Base-by-base conservation (phyloP, 768 basidiomycete species). In the Punctularia strigosozonata region DNA sequence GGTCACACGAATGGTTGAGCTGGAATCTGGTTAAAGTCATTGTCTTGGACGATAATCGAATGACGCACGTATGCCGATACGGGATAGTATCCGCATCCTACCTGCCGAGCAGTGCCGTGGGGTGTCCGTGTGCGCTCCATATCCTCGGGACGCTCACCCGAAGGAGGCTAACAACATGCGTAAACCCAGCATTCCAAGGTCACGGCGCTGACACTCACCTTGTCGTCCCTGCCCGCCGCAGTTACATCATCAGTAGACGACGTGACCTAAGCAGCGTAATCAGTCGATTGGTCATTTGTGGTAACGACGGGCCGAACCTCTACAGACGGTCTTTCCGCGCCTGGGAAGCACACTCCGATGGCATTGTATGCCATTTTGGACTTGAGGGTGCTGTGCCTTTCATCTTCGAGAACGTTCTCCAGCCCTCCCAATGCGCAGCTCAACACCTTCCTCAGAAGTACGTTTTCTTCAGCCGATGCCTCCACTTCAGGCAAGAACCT, bases 311-410 rank as follows among this genome's bases (percentile, higher is more conserved):
- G n/a, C n/a, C n/a, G n/a, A n/a, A n/a, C n/a, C n/a, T n/a, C n/a
- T n/a, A n/a, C n/a, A n/a, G n/a, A n/a, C n/a, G n/a, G n/a, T n/a
- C n/a, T n/a, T n/a, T n/a, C n/a, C n/a, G n/a, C n/a, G 22, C 66
- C 71, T 38, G 61, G 67, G 46, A 66, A 79, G 54, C 64, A 75
- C 36, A 90, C 74, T 41, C 87, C 87, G 50, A 75, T 82, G 3
- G 75, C 67, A 47, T 89, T 89, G 57, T 86, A 88, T 3, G 65
- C 58, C 65, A 89, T 76, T 55, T 76, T 85, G 14, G 81, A 82
- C 28, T 73, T 54, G 35, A 81, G 65, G 14, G 65, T 64, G 7
- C 69, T 61, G 44, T 83, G 71, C 18, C 73, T 65, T 26, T 83
- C 78, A 20, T 75, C 71, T 3, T 72, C 71, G 20, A 85, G 60